These are phyloP conservation scores for Catunica adiposa DNA, from an alignment of 2,329 filamentous ascomycete species.

Conservation along the genomic window DNA sequence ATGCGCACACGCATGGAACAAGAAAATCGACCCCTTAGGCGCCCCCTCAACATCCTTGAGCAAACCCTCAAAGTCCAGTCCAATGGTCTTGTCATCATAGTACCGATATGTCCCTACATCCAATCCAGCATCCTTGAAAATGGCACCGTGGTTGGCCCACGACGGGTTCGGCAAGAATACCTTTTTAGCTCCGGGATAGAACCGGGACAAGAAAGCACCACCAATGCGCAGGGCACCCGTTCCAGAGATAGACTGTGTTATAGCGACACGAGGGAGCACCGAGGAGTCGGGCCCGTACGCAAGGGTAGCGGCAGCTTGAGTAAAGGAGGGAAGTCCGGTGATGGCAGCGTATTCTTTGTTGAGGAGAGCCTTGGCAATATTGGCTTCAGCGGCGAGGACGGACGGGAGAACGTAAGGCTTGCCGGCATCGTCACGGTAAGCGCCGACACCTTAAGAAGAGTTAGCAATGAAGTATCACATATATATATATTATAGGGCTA, in stretches of 20 bases:
- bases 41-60: constrained; percentile 78
- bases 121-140: constrained; percentile 86
- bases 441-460: constrained; percentile 56
- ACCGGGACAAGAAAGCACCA: constrained; percentile 79
- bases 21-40: constrained; percentile 70
- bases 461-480: background rate
- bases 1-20: constrained; percentile 94
- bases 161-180: constrained; percentile 93
- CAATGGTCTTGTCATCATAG: constrained; percentile 98
- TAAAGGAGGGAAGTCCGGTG: constrained; percentile 88
- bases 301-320: constrained; percentile 74
- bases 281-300: constrained; percentile 74
- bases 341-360: constrained; percentile 99
- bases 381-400: constrained; percentile 74
- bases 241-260: constrained; percentile 96
- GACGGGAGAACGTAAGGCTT: constrained; percentile 97
- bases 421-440: constrained; percentile 94
- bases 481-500: constrained; percentile 12
- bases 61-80: constrained; percentile 91
- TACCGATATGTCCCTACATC: constrained; percentile 92
- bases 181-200: constrained; percentile 81
- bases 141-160: constrained; percentile 95
- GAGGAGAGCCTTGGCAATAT: constrained; percentile 57
- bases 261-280: constrained; percentile 63
- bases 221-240: constrained; percentile 92